Evolutionary conservation across 1,284 basidiomycete species (phyloP).

Genomic region (Xanthoconium separans): DNA sequence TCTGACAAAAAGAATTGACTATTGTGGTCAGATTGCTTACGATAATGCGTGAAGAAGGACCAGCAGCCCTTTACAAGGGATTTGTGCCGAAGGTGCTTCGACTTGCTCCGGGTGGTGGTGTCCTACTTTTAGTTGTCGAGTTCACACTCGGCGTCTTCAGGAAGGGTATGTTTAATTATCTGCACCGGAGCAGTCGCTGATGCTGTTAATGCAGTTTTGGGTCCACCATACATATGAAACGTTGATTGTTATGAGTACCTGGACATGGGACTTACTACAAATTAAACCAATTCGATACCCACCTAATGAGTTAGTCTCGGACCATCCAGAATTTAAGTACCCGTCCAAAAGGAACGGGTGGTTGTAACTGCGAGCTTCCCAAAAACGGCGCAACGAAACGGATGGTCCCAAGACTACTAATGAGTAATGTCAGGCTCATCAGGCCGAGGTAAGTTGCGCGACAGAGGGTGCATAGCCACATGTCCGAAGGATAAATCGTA

Average conservation of each 20-base stretch:
- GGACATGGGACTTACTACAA: slow-evolving; percentile 1
- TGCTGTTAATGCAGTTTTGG: slow-evolving; percentile 24
- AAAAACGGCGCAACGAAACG: too few relatives aligned
- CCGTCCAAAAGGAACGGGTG: too few relatives aligned
- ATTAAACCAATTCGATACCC: background rate
- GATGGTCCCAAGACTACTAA: too few relatives aligned
- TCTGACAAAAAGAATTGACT: background rate
- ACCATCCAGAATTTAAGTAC: too few relatives aligned
- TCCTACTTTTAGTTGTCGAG: slow-evolving; percentile 90
- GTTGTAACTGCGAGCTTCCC: too few relatives aligned
- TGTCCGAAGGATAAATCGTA: slow-evolving; percentile 2
- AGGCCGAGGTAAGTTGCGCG: background rate
- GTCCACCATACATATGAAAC: slow-evolving; percentile 35
- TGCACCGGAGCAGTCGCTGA: background rate
- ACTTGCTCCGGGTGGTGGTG: slow-evolving; percentile 92
- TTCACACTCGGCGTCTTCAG: slow-evolving; percentile 77
- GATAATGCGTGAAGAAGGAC: slow-evolving; percentile 89
- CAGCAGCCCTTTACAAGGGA: slow-evolving; percentile 91
- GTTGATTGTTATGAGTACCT: background rate
- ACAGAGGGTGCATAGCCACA: slow-evolving; percentile 16
- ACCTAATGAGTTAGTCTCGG: too few relatives aligned
- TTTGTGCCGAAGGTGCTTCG: slow-evolving; percentile 86
- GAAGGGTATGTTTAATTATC: slow-evolving; percentile 48
- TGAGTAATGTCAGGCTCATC: too few relatives aligned
- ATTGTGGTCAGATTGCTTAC: slow-evolving; percentile 52